These are phyloP conservation scores for Draba incana DNA, from an alignment of 345 rosid species.

Conservation along the genomic window DNA sequence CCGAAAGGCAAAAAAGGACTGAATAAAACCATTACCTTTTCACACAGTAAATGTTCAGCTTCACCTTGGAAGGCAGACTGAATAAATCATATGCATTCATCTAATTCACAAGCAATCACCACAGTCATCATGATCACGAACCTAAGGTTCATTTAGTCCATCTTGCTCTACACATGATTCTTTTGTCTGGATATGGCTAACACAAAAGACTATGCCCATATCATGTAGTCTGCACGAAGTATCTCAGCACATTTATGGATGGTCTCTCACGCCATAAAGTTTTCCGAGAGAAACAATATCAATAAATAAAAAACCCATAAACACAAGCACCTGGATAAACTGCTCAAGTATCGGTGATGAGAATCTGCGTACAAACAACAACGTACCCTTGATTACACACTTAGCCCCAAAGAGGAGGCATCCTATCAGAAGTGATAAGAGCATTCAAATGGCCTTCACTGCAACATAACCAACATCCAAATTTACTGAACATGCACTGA, in stretches of 20 bases:
- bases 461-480: slow-evolving; percentile 49
- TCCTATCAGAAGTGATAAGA: slow-evolving; percentile 80
- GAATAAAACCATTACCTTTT: slow-evolving; percentile 53
- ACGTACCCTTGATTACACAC: slow-evolving; percentile 65
- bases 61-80: slow-evolving; percentile 59
- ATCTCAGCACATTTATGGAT: slow-evolving; percentile 14
- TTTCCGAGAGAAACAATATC: not conserved
- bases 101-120: slow-evolving; percentile 55
- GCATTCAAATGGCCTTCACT: slow-evolving; percentile 70
- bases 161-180: slow-evolving; percentile 39
- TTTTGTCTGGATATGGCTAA: slow-evolving; percentile 41
- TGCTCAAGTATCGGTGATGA: not conserved
- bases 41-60: slow-evolving; percentile 54
- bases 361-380: not conserved
- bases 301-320: slow-evolving; percentile 10
- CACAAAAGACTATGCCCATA: slow-evolving; percentile 57
- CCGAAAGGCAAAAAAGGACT: not conserved
- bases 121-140: slow-evolving; percentile 49
- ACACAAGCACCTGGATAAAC: slow-evolving; percentile 54
- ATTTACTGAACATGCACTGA: slow-evolving; percentile 13
- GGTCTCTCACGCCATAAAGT: slow-evolving; percentile 12
- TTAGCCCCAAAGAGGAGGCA: slow-evolving; percentile 72
- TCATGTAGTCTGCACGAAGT: slow-evolving; percentile 54
- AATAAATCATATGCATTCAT: slow-evolving; percentile 61
- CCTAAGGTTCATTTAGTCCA: slow-evolving; percentile 46